Percentiles rank a stretch among this genome's conserved stretches.
phyloP scores from a whole-genome alignment of 2,329 filamentous ascomycete genomes.

The Diaporthe sp. region DNA sequence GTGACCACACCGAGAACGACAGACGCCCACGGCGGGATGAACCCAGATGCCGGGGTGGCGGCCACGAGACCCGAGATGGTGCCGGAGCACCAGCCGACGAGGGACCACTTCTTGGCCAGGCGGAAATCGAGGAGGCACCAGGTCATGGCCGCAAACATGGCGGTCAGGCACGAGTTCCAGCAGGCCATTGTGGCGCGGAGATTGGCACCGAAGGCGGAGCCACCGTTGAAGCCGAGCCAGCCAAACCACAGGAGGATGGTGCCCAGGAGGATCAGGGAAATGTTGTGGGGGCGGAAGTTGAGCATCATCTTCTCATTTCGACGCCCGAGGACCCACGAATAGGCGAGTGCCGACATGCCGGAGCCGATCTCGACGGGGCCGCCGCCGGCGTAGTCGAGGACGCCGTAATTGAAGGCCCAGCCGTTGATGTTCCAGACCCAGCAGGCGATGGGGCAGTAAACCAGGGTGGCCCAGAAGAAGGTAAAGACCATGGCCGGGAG shows the following conservation, averaged over 20 bases:
- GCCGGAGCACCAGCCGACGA: constrained; percentile 79
- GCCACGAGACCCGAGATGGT: constrained; percentile 78
- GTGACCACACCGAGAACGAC: constrained; percentile 74
- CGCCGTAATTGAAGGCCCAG: constrained; percentile 91
- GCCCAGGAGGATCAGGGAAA: constrained; percentile 94
- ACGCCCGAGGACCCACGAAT: constrained; percentile 94
- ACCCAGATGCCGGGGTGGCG: constrained; percentile 76
- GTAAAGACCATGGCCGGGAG: constrained; percentile 94
- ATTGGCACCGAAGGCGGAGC: constrained; percentile 93
- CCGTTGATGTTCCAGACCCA: constrained; percentile 97
- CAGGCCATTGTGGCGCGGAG: constrained; percentile 94
- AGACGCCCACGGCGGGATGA: constrained; percentile 74
- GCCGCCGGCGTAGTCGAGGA: constrained; percentile 95
- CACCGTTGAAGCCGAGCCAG: constrained; percentile 99
- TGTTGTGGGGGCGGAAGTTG: constrained; percentile 99
- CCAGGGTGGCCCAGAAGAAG: constrained; percentile 96
- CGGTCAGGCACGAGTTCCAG: constrained; percentile 97
- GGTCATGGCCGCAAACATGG: constrained; percentile 89
- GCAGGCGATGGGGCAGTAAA: constrained; percentile 96
- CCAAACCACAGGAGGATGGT: constrained; percentile 98
- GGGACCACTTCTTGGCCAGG: constrained; percentile 91
- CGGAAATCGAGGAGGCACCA: constrained; percentile 98
- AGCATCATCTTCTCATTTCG: constrained; percentile 99
- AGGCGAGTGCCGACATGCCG: constrained; percentile 91
- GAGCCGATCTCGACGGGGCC: constrained; percentile 98